Evolutionary conservation across 805 yeast species (phyloP).

Genomic region (Wickerhamomyces subpelliculosus): DNA sequence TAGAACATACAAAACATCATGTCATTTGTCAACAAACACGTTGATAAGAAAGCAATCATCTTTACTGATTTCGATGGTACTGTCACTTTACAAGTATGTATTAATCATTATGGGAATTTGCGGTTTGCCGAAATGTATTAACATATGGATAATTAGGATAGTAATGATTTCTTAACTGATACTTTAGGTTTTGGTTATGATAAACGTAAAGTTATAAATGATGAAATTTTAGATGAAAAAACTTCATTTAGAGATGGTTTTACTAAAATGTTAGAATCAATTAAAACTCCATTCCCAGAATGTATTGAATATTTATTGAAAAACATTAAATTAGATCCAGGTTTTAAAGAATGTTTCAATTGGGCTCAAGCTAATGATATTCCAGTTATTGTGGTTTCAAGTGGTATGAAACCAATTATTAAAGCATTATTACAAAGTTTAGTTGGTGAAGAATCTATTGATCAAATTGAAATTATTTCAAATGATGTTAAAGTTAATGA

Average conservation of each 20-base stretch:
- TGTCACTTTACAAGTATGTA: constrained; percentile 67
- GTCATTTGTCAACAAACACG: constrained; percentile 19
- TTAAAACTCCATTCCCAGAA: constrained; percentile 68
- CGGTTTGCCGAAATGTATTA: too few relatives aligned
- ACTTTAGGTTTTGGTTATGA: constrained; percentile 77
- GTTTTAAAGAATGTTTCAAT: constrained; percentile 72
- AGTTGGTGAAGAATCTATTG: constrained; percentile 70
- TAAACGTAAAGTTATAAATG: constrained; percentile 60
- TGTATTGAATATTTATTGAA: constrained; percentile 66
- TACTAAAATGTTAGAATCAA: constrained; percentile 74
- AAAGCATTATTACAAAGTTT: constrained; percentile 65
- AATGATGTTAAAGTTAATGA: constrained; percentile 59
- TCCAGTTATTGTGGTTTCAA: constrained; percentile 82
- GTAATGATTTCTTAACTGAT: constrained; percentile 89
- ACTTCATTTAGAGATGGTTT: constrained; percentile 78
- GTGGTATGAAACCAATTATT: constrained; percentile 93
- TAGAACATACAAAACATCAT: constrained; percentile 2
- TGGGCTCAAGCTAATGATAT: constrained; percentile 70
- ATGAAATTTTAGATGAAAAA: constrained; percentile 63
- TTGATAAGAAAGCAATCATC: constrained; percentile 57
- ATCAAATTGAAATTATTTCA: constrained; percentile 71
- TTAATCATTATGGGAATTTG: too few relatives aligned
- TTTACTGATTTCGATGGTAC: constrained; percentile 99
- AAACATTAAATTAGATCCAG: constrained; percentile 78
- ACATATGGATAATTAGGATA: too few relatives aligned